Evolutionary conservation across 2,329 filamentous ascomycete species (phyloP).

Genomic region (Aspergillus sergii): DNA sequence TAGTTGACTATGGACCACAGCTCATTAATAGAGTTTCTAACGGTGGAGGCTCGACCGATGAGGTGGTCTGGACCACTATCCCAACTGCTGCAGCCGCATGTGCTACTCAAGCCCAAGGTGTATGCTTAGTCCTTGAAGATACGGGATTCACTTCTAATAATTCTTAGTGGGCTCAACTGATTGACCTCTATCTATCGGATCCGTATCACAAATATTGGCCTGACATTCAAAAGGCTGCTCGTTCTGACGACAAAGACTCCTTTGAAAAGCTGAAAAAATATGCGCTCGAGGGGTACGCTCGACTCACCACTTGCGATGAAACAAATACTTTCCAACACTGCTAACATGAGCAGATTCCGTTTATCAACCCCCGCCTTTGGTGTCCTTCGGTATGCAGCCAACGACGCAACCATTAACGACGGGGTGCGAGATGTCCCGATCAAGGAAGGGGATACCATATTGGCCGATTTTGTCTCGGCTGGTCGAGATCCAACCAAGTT

Average conservation of each 20-base stretch:
- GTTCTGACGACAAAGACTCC: background rate
- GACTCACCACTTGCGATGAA: background rate
- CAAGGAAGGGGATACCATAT: constrained; percentile 5
- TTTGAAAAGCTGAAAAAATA: constrained; percentile 18
- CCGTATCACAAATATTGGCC: constrained; percentile 12
- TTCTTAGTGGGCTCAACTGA: constrained; percentile 14
- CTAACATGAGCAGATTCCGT: constrained; percentile 12
- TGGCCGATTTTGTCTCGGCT: constrained; percentile 8
- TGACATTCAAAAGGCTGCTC: constrained; percentile 9
- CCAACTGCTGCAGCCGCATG: constrained; percentile 16
- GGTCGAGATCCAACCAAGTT: constrained; percentile 7
- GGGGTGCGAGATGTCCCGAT: background rate
- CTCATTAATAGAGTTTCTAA: constrained; percentile 7
- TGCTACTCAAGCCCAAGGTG: constrained; percentile 15
- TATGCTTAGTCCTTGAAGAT: background rate
- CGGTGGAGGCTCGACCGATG: constrained; percentile 11
- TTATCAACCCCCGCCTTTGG: constrained; percentile 16
- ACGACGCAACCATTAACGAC: constrained; percentile 4
- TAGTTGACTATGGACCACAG: constrained; percentile 8
- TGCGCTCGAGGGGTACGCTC: constrained; percentile 14
- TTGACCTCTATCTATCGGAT: constrained; percentile 17
- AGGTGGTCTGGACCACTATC: constrained; percentile 14
- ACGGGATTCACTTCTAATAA: background rate
- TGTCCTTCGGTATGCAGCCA: constrained; percentile 11
- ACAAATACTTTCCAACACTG: background rate